Percentiles rank a stretch among this genome's conserved stretches.
phyloP scores from a whole-genome alignment of 257 asterid species.

The Solanum paucissectum region DNA sequence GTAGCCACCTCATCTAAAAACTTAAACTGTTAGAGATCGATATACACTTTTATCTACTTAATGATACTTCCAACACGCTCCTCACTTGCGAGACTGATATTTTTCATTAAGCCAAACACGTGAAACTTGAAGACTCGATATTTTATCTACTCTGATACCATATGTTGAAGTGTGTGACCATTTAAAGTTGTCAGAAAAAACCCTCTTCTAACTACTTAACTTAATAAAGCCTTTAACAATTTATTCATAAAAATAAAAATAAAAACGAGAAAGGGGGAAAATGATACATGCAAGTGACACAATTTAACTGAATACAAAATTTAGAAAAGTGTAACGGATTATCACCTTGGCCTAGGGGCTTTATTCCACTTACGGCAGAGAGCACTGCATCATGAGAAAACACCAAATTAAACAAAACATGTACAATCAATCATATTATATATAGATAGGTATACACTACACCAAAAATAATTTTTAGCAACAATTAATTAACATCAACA shows the following conservation, averaged over 20 bases:
- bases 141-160: not conserved
- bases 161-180: not conserved
- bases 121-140: not conserved
- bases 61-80: not conserved
- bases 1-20: not conserved
- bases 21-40: not conserved
- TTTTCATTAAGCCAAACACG: not conserved
- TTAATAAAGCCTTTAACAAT: not conserved
- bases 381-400: constrained; percentile 29
- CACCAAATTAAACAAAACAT: not conserved
- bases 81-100: not conserved
- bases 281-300: rapidly evolving
- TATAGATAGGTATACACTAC: not conserved
- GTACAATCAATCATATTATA: not conserved
- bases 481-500: not conserved
- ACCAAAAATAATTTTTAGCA: not conserved
- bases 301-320: not conserved
- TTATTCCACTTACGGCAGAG: constrained; percentile 68
- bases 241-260: not conserved
- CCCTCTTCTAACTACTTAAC: not conserved
- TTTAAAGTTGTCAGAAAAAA: not conserved
- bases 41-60: not conserved
- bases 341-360: not conserved
- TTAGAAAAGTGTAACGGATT: not conserved
- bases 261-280: rapidly evolving